Percentiles rank a stretch among this genome's conserved stretches.
Conservation (phyloP, 2,329 filamentous ascomycete genomes). For the Stachybotrys echinatus region DNA sequence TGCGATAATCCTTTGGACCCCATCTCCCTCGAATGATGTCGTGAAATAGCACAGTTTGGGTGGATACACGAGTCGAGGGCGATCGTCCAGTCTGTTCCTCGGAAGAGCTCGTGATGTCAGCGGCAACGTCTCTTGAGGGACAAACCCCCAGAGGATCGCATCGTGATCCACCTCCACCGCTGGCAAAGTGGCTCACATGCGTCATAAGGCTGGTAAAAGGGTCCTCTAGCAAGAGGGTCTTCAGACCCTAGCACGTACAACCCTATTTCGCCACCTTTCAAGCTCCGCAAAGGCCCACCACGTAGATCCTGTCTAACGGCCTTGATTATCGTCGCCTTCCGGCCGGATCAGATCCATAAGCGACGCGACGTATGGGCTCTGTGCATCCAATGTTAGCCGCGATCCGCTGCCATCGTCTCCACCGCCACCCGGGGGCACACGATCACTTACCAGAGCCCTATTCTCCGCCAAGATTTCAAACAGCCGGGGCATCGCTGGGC, state of each 20-base stretch:
- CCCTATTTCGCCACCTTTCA: neutral
- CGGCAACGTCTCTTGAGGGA: too few species aligned
- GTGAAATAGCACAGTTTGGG: too few species aligned
- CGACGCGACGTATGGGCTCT: conserved; percentile 36
- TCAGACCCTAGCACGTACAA: too few species aligned
- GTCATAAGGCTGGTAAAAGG: neutral
- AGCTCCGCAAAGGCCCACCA: neutral
- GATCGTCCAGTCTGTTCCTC: too few species aligned
- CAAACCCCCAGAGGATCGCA: too few species aligned
- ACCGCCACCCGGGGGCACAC: neutral
- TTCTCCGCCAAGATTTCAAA: conserved; percentile 70
- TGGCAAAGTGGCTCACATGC: neutral
- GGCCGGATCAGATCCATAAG: conserved; percentile 31
- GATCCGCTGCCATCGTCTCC: neutral
- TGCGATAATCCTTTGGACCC: too few species aligned
- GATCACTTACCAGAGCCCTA: conserved; percentile 45
- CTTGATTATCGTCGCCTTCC: conserved; percentile 18
- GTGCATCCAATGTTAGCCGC: conserved; percentile 2
- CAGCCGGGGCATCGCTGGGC: conserved; percentile 57
- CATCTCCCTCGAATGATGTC: too few species aligned
- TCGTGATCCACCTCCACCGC: too few species aligned
- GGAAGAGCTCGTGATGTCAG: too few species aligned
- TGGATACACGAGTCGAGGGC: too few species aligned
- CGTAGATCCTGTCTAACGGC: conserved; percentile 7
- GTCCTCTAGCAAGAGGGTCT: neutral